phyloP scores from a whole-genome alignment of 305 asterid genomes.

The Petunia hybrid region DNA sequence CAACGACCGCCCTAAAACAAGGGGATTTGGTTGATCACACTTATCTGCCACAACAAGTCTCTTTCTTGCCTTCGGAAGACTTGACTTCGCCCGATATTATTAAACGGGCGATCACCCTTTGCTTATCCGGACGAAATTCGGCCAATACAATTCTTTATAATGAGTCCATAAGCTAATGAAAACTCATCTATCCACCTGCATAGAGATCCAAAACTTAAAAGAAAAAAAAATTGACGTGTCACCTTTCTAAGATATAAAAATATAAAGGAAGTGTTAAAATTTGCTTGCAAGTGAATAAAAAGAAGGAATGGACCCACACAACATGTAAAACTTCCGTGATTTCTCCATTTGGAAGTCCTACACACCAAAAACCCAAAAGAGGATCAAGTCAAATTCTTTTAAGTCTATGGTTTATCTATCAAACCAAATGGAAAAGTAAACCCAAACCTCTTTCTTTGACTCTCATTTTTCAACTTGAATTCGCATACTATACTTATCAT shows the following conservation, averaged over 20 bases:
- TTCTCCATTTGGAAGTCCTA: not conserved
- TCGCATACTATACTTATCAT: not conserved
- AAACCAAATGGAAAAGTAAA: not conserved
- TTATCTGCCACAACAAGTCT: no score
- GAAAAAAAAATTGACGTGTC: constrained; percentile 2
- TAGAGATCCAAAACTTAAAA: not conserved
- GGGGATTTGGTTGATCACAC: no score
- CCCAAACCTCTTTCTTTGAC: constrained; percentile 29
- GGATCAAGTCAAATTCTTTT: constrained; percentile 12
- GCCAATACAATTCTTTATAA: no score
- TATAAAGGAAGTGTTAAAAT: not conserved
- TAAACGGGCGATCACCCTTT: no score
- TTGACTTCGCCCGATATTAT: no score
- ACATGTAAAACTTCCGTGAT: not conserved
- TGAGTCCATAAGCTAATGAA: no score
- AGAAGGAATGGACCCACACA: constrained; percentile 12
- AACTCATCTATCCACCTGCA: not conserved
- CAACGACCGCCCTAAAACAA: no score
- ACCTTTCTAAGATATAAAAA: constrained; percentile 9
- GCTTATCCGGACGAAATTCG: no score
- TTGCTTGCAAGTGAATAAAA: not conserved
- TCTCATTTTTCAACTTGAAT: not conserved
- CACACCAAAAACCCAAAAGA: not conserved
- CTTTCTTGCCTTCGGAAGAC: no score
- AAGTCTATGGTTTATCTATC: not conserved